Percentiles rank a stretch among this genome's conserved stretches.
Evolutionary conservation across 805 yeast species (phyloP).

Genomic region (Metschnikowia anglica): DNA sequence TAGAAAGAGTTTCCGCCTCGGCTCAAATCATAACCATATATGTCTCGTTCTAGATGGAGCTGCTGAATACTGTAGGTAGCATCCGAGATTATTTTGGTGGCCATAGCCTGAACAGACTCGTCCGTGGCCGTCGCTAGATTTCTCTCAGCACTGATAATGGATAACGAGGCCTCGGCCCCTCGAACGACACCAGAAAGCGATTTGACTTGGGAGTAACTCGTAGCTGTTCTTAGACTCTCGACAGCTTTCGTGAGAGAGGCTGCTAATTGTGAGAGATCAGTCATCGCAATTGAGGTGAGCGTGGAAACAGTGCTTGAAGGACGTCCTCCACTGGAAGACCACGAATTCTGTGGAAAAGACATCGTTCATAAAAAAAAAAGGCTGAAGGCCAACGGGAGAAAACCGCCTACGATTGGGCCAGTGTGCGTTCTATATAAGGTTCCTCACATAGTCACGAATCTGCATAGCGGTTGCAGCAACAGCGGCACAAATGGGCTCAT

Average conservation of each 20-base stretch:
- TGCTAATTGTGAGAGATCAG: constrained; percentile 24
- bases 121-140: constrained; percentile 41
- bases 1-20: constrained; percentile 35
- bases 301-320: constrained; percentile 26
- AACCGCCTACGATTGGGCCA: too few species aligned
- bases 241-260: constrained; percentile 11
- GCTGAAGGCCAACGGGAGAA: too few species aligned
- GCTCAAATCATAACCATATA: constrained; percentile 27
- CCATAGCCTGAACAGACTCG: constrained; percentile 24
- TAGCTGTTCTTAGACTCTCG: constrained; percentile 19
- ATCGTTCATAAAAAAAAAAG: too few species aligned
- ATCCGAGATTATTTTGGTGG: constrained; percentile 29
- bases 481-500: too few species aligned
- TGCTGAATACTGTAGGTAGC: constrained; percentile 5
- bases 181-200: constrained; percentile 27
- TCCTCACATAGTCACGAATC: too few species aligned
- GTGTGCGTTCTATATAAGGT: too few species aligned
- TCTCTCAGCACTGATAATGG: constrained; percentile 33
- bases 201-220: constrained; percentile 17
- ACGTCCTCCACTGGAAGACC: neutral
- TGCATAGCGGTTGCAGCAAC: too few species aligned
- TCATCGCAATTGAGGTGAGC: constrained; percentile 25
- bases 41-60: constrained; percentile 26
- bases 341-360: too few species aligned
- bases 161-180: constrained; percentile 40